Base-by-base conservation (phyloP, 768 basidiomycete genomes). In the Auriscalpium vulgare region DNA sequence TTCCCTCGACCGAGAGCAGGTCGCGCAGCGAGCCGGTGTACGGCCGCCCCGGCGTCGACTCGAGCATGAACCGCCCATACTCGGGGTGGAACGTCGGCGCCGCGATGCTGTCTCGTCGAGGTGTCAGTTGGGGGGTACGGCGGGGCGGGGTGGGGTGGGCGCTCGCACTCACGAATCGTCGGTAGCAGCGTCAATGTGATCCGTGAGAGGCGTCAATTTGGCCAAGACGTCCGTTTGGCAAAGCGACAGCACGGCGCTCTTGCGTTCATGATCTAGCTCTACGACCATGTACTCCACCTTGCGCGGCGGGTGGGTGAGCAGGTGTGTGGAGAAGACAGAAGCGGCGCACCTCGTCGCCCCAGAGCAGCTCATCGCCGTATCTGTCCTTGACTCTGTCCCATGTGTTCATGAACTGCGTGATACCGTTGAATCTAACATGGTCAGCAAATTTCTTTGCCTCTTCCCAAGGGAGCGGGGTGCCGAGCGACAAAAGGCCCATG, bases 21-120 rank as follows among this genome's bases (percentile, higher is more conserved):
- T 95, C 93, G 23, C 78, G 77, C 43, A 98, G 82, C 14, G 82
- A 86, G 10, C 91, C 93, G 6, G 91, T 88, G 73, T 97, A 98
- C 2, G 97, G 97, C 50, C 86, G 84, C 2, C 97, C 97, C 0
- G 97, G 97, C 0, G 95, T 99, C 3, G 93, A 93, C 69, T 99
- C 97, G 52, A 99, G 79, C 97, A 99, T 99, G 74, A 91, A 98
- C 40, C 95, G 82, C 43, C 97, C 97, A 74, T 97, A 99, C 71
- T 99, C 97, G 16, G 95, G 95, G 67, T 98, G 97, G 66, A 95
- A 98, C 11, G 86, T 88, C 2, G 97, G 97, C 47, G 37, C 53
- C 9, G 49, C 10, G 14, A 61, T 50, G 11, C 48, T 63, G 50
- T 45, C 21, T 35, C 23, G 19, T 50, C 19, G 37, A 11, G 14